These are phyloP conservation scores for Schizothecium vesticola DNA, from an alignment of 495 filamentous ascomycete species.

Conservation along the genomic window DNA sequence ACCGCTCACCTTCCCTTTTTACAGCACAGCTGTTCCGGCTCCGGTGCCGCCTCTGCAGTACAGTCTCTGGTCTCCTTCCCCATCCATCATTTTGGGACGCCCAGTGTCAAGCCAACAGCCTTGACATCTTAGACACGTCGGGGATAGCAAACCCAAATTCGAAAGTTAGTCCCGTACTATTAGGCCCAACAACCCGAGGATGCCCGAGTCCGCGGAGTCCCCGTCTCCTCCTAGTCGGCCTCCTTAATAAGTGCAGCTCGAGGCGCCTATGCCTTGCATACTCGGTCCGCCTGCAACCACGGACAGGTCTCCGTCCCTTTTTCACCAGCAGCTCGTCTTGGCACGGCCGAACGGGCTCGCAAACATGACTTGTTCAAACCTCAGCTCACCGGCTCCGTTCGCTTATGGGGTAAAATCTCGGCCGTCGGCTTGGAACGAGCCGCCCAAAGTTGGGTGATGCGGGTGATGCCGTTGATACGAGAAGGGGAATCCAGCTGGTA, in stretches of 20 bases:
- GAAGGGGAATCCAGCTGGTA: neutral
- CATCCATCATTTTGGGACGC: neutral
- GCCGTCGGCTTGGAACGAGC: neutral
- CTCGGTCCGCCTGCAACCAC: neutral
- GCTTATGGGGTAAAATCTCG: neutral
- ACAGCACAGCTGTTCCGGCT: neutral
- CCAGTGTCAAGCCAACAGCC: neutral
- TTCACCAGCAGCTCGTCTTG: neutral
- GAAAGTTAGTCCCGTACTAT: neutral
- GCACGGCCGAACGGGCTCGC: neutral
- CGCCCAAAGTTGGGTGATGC: neutral
- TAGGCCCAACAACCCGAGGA: neutral
- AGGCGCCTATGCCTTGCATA: neutral
- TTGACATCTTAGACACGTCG: neutral
- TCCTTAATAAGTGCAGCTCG: neutral
- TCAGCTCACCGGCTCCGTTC: neutral
- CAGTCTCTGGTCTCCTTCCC: neutral
- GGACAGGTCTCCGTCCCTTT: neutral
- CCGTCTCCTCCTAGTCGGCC: neutral
- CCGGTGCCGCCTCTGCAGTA: neutral
- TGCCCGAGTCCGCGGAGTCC: neutral
- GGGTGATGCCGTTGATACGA: neutral
- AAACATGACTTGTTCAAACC: neutral
- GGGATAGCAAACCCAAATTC: neutral
- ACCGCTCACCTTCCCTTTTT: neutral